These are phyloP conservation scores for Clavispora asparagi DNA, from an alignment of 805 yeast genomes.

Conservation along the genomic window DNA sequence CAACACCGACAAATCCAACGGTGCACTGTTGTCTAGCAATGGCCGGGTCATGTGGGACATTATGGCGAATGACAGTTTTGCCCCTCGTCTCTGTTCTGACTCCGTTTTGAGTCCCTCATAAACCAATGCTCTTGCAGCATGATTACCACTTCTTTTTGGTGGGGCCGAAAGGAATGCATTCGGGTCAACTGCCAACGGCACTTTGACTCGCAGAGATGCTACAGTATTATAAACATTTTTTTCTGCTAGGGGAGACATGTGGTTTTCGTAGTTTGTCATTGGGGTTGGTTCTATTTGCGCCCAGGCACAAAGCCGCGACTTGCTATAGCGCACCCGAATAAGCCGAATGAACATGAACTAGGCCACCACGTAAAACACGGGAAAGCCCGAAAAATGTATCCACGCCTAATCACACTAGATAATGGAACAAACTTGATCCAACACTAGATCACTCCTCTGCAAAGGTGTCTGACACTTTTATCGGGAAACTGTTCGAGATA, in stretches of 20 bases:
- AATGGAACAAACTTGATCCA: too few species aligned
- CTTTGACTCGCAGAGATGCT: background rate
- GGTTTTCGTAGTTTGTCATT: background rate
- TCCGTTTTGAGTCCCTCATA: background rate
- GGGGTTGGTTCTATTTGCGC: background rate
- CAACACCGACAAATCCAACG: slow-evolving; percentile 10
- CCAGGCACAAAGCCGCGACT: background rate
- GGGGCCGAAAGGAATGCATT: background rate
- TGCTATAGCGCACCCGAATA: background rate
- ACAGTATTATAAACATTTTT: background rate
- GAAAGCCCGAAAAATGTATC: too few species aligned
- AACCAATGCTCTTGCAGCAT: background rate
- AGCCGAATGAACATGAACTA: background rate
- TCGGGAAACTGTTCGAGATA: too few species aligned
- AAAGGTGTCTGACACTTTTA: too few species aligned
- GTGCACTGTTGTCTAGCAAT: slow-evolving; percentile 9
- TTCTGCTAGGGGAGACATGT: background rate
- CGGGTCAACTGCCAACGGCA: background rate
- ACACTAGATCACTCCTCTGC: too few species aligned
- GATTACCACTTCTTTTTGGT: background rate
- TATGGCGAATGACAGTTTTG: background rate
- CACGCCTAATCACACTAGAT: too few species aligned
- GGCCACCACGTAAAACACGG: too few species aligned
- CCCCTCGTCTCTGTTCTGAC: background rate
- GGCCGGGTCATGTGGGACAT: slow-evolving; percentile 15